Evolutionary conservation across 2,329 filamentous ascomycete species (phyloP), one percentile per base, ranked within the genome.

Genomic region (Pseudopyricularia cyperi): DNA sequence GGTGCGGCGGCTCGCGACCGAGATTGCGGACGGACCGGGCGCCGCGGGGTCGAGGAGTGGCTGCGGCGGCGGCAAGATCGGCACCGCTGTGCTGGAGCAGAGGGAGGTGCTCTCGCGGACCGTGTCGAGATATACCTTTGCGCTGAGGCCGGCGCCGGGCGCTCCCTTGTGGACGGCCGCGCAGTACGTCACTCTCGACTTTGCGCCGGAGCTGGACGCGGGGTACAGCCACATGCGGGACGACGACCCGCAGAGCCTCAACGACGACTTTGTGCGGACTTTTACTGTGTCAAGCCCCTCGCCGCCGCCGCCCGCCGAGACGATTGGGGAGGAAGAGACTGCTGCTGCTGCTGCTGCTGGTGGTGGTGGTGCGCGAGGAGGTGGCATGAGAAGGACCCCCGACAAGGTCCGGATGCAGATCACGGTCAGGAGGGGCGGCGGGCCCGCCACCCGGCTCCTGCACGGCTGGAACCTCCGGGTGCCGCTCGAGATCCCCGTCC

Each of bases 181-280:
- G 0, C 87, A 94, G 61, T 87, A 93, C 65, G 77, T 87, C 17
- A 89, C 86, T 1, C 66, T 95, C 2, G 82, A 86, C 55, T 89
- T 94, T 60, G 71, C 74, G 12, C 64, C 72, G 0, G 82, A 90
- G 59, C 69, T 95, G 1, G 80, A 85, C 56, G 65, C 73, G 11
- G 89, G 89, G 1, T 95, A 89, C 65, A 79, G 75, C 48, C 89
- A 95, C 63, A 95, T 95, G 89, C 73, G 81, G 3, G 83, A 94
- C 56, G 80, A 85, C 53, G 87, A 94, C 57, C 89, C 89, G 5
- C 75, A 75, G 56, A 86, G 81, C 58, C 64, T 95, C 15, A 95
- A 95, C 59, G 89, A 95, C 62, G 88, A 95, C 62, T 90, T 80
- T 55, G 72, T 93, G 4, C 73, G 89, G 28, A 94, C 88, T 0